These are phyloP conservation scores for Alternaria brassicae DNA, from an alignment of 2,329 filamentous ascomycete species.

Conservation along the genomic window DNA sequence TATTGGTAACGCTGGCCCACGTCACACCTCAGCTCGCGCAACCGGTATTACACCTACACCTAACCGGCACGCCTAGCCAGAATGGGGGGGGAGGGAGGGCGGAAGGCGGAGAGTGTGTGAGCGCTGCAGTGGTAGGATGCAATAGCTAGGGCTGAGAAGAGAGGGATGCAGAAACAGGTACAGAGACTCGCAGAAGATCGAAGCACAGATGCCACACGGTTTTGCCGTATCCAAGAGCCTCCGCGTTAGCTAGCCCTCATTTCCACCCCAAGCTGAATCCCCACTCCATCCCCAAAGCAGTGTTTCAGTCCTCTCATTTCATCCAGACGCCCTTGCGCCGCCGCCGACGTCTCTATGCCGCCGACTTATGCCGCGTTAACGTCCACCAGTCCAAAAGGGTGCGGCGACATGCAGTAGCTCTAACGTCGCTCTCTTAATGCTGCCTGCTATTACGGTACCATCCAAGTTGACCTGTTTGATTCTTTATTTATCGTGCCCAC, in stretches of 20 bases:
- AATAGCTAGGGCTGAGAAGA: not conserved
- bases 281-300: not conserved
- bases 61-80: not conserved
- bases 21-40: slow-evolving; percentile 5
- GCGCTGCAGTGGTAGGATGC: not conserved
- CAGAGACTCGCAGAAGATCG: not conserved
- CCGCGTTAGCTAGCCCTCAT: no score
- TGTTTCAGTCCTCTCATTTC: no score
- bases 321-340: slow-evolving; percentile 8
- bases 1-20: no score
- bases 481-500: not conserved
- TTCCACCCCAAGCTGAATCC: no score
- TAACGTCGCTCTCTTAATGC: not conserved
- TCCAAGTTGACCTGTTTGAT: not conserved
- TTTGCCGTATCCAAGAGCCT: slow-evolving; percentile 1
- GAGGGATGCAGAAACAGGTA: not conserved
- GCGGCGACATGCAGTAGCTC: slow-evolving; percentile 8
- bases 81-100: not conserved
- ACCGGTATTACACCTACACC: no score
- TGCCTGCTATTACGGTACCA: not conserved
- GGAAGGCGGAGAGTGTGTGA: no score
- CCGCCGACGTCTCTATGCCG: not conserved
- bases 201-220: not conserved
- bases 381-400: slow-evolving; percentile 2
- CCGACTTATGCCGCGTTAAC: slow-evolving; percentile 19